Evolutionary conservation across 805 yeast species (phyloP).

Genomic region (Zygosaccharomyces pseudorouxii): DNA sequence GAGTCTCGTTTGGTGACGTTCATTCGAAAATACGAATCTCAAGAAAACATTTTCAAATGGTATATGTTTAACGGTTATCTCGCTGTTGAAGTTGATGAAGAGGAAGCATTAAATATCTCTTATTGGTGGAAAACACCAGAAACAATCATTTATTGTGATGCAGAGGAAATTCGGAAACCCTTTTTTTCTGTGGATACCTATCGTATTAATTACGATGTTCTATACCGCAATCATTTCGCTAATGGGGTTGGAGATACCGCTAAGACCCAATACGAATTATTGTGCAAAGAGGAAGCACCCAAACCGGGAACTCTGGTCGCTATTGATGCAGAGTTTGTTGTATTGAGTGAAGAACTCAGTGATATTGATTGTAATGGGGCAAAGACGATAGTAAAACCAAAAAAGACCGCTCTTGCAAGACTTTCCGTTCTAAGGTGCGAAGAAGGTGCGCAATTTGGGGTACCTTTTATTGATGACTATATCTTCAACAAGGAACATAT

Average conservation of each 20-base stretch:
- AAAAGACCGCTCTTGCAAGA: conserved; percentile 73
- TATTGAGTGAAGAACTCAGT: conserved; percentile 67
- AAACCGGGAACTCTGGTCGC: conserved; percentile 74
- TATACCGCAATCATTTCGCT: conserved; percentile 73
- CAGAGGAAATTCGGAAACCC: conserved; percentile 39
- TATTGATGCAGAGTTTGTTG: conserved; percentile 95
- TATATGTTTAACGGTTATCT: conserved; percentile 85
- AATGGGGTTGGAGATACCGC: conserved; percentile 56
- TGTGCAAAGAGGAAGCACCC: conserved; percentile 69
- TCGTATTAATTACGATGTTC: conserved; percentile 56
- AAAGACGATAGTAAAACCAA: conserved; percentile 67
- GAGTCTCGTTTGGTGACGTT: conserved; percentile 57
- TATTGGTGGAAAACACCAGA: conserved; percentile 84
- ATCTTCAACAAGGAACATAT: conserved; percentile 68
- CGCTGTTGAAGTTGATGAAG: conserved; percentile 67
- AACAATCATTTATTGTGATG: conserved; percentile 57
- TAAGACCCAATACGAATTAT: conserved; percentile 59
- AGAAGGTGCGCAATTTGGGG: conserved; percentile 58
- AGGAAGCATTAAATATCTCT: conserved; percentile 70
- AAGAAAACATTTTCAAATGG: conserved; percentile 48
- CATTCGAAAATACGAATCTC: conserved; percentile 41
- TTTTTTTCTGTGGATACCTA: conserved; percentile 46
- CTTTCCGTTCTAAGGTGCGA: conserved; percentile 79
- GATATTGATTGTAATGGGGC: conserved; percentile 74
- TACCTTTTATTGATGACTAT: conserved; percentile 89